Conservation (phyloP, 345 rosid species). For the Erysimum cheiranthoides region DNA sequence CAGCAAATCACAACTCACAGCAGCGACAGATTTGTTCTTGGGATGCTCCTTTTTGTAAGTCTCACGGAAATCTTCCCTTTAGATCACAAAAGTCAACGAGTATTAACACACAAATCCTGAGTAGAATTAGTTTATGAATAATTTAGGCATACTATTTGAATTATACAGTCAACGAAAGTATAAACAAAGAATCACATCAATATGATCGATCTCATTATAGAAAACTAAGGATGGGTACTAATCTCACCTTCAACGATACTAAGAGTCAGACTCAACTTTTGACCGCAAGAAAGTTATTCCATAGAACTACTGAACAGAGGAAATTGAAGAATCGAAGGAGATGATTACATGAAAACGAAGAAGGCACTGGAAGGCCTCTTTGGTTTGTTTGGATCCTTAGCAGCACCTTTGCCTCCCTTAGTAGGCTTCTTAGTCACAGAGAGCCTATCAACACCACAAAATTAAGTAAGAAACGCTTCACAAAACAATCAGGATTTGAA, state of each 20-base stretch:
- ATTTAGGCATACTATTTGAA: not conserved
- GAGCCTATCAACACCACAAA: slow-evolving; percentile 57
- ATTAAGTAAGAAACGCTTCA: slow-evolving; percentile 5
- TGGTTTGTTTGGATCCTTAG: slow-evolving; percentile 75
- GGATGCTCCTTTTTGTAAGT: slow-evolving; percentile 90
- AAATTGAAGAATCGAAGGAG: not conserved
- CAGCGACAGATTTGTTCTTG: slow-evolving; percentile 92
- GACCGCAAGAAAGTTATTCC: not conserved
- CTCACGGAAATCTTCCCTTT: slow-evolving; percentile 93
- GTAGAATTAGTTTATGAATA: not conserved
- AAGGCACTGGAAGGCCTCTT: slow-evolving; percentile 80
- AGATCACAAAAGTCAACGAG: slow-evolving; percentile 14
- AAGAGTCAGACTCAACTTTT: slow-evolving; percentile 1
- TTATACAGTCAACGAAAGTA: slow-evolving; percentile 5
- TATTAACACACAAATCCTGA: not conserved
- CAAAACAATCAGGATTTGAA: not conserved
- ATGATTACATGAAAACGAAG: slow-evolving; percentile 86
- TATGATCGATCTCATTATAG: not conserved
- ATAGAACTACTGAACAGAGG: not conserved
- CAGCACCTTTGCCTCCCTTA: slow-evolving; percentile 58
- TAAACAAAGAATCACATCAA: not conserved
- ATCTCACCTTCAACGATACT: slow-evolving; percentile 20
- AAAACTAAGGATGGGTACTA: not conserved
- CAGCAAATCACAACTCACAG: slow-evolving; percentile 56
- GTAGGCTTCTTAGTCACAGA: slow-evolving; percentile 75